A percentile compares a stretch with the other conserved stretches of the same genome.
phyloP scores from a whole-genome alignment of 192 early-diverging fungal genomes.

The Pilobolus umbonatus region DNA sequence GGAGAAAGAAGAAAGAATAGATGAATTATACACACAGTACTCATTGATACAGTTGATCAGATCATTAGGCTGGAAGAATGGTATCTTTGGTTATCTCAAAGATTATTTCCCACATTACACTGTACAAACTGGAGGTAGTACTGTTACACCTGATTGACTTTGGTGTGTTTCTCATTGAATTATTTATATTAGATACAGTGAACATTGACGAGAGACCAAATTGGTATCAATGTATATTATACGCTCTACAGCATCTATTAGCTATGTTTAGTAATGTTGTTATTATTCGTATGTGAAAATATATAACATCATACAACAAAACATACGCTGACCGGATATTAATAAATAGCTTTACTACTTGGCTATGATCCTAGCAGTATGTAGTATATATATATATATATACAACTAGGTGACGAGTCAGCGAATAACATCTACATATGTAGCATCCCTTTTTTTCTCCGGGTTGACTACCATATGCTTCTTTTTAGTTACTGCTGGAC shows the following conservation, averaged over 20 bases:
- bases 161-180: not conserved
- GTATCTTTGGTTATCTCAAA: not conserved
- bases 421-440: not conserved
- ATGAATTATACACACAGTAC: no score
- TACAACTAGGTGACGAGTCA: not conserved
- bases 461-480: constrained; percentile 49
- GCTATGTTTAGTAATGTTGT: constrained; percentile 57
- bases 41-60: not conserved
- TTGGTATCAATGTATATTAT: constrained; percentile 22
- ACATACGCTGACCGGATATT: not conserved
- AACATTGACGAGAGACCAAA: constrained; percentile 33
- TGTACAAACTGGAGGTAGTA: not conserved
- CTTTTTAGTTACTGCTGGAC: constrained; percentile 43
- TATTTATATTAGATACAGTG: constrained; percentile 25
- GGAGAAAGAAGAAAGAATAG: no score
- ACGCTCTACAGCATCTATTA: constrained; percentile 49
- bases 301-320: not conserved
- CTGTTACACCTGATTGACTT: not conserved
- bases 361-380: constrained; percentile 44
- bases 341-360: constrained; percentile 28
- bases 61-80: constrained; percentile 1
- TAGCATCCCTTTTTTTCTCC: constrained; percentile 46
- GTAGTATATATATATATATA: not conserved
- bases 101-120: constrained; percentile 32
- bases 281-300: constrained; percentile 14